A percentile compares a stretch with the other conserved stretches of the same genome.
These are phyloP conservation scores for Helotiales sp. DNA, from an alignment of 2,329 filamentous ascomycete genomes.

Conservation along the genomic window DNA sequence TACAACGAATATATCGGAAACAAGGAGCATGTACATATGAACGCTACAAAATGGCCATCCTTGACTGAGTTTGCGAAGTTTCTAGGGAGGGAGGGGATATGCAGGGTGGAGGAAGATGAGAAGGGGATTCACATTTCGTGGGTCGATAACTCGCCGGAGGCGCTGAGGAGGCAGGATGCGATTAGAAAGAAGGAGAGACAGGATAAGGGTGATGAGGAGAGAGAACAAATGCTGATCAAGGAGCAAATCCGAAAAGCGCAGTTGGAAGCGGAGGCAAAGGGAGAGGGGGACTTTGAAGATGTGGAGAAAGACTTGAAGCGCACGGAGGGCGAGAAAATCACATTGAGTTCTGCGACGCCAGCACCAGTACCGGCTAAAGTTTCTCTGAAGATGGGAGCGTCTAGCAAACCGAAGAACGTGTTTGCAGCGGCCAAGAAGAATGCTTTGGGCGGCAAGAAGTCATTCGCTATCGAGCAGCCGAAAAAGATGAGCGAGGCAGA, in stretches of 20 bases:
- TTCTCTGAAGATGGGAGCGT: slow-evolving; percentile 65
- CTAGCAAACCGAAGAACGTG: slow-evolving; percentile 73
- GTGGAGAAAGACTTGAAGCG: slow-evolving; percentile 54
- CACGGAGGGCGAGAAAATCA: slow-evolving; percentile 74
- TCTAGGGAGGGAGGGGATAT: slow-evolving; percentile 83
- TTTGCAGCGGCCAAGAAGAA: slow-evolving; percentile 71
- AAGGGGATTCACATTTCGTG: slow-evolving; percentile 86
- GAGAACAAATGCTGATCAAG: slow-evolving; percentile 78
- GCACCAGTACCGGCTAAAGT: slow-evolving; percentile 41
- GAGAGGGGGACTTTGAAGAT: slow-evolving; percentile 43
- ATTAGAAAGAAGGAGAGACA: slow-evolving; percentile 80
- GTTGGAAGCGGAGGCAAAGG: slow-evolving; percentile 52
- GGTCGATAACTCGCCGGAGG: slow-evolving; percentile 90
- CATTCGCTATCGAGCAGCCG: slow-evolving; percentile 55
- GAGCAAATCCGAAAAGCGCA: slow-evolving; percentile 81
- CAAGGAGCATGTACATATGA: slow-evolving; percentile 91
- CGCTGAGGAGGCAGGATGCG: slow-evolving; percentile 76
- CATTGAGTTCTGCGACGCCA: slow-evolving; percentile 55
- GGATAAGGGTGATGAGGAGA: slow-evolving; percentile 87
- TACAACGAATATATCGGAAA: slow-evolving; percentile 93
- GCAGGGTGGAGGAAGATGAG: slow-evolving; percentile 83
- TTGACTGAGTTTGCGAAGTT: slow-evolving; percentile 89
- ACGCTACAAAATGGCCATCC: slow-evolving; percentile 84
- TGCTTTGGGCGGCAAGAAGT: slow-evolving; percentile 66
- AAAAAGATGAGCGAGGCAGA: slow-evolving; percentile 89